Base-by-base conservation (phyloP, 2,329 filamentous ascomycete species). In the Stagonosporopsis cucurbitacearum region DNA sequence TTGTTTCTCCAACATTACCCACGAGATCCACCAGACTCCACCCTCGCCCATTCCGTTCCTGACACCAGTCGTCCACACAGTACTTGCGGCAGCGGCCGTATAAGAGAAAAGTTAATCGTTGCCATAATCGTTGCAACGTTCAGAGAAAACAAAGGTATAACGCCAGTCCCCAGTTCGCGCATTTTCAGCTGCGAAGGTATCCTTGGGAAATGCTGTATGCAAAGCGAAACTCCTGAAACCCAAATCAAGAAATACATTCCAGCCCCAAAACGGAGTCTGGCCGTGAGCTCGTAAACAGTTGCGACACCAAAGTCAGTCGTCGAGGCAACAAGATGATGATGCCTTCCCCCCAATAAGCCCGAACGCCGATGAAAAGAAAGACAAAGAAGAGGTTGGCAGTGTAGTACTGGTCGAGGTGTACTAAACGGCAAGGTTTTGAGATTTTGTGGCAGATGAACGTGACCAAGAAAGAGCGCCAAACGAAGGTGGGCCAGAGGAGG, bases 81-180 rank as follows among this genome's bases (percentile, higher is more conserved):
- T 26, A 17, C 37, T n/a, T 35, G 36, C 20, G 25, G 11, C 40
- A 35, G 36, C 42, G 35, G 17, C 33, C 26, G 9, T 47, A 37
- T 42, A 39, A 40, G 35, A 47, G 19, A 43, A 48, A n/a, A 50
- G 26, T 30, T 32, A 53, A 50, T 50, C 55, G 46, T 50, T 47
- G 55, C 50, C 46, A 22, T 47, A 43, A 50, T 58, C 50, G 46
- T 50, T 51, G 50, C 49, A 59, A 57, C 46, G 40, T 45, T 42
- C 45, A 54, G 30, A 54, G 50, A 58, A 54, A 57, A 26, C 39
- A 58, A 62, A 55, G 19, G 36, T 56, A 41, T 59, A 62, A 68
- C 66, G 63, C 66, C 66, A 60, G 56, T 66, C 64, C 66, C 66
- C 66, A 60, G 54, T 67, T 68, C 66, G 66, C 66, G 66, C 64